Evolutionary conservation across 2,329 filamentous ascomycete species (phyloP).

Genomic region (Coniochaeta sp.): DNA sequence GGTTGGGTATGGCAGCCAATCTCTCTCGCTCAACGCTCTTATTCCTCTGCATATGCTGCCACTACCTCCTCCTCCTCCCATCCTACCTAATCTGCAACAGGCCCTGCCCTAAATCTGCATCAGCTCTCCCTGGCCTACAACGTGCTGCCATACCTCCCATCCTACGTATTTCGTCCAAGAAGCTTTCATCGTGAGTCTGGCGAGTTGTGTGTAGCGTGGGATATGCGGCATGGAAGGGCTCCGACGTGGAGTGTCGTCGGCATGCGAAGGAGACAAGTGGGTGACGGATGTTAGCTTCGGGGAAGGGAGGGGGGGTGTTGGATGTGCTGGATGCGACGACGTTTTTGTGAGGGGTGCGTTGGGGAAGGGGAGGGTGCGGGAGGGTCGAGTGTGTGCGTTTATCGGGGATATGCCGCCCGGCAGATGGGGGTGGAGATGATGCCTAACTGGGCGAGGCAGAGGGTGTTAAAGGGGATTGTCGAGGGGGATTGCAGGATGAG

Average conservation of each 20-base stretch:
- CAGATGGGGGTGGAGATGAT: slow-evolving; percentile 6
- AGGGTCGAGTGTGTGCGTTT: slow-evolving; percentile 10
- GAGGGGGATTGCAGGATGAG: slow-evolving; percentile 1
- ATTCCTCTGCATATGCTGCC: slow-evolving; percentile 46
- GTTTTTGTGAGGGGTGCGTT: slow-evolving; percentile 15
- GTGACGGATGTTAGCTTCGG: slow-evolving; percentile 13
- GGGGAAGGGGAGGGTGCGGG: slow-evolving; percentile 15
- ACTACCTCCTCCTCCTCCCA: slow-evolving; percentile 34
- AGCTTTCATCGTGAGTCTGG: slow-evolving; percentile 9
- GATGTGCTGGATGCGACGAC: slow-evolving; percentile 10
- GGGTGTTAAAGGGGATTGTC: not conserved
- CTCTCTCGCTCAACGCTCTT: slow-evolving; percentile 36
- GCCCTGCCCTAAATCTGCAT: slow-evolving; percentile 31
- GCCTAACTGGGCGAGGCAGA: slow-evolving; percentile 4
- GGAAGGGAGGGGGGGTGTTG: slow-evolving; percentile 8
- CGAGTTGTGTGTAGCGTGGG: slow-evolving; percentile 10
- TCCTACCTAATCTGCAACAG: slow-evolving; percentile 28
- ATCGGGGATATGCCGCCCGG: slow-evolving; percentile 12
- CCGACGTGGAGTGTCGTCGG: slow-evolving; percentile 15
- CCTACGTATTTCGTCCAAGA: slow-evolving; percentile 23
- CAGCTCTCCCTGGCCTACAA: slow-evolving; percentile 35
- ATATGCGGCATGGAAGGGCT: slow-evolving; percentile 10
- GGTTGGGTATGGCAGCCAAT: slow-evolving; percentile 16
- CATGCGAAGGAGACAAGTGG: slow-evolving; percentile 12
- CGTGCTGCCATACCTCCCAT: slow-evolving; percentile 37